Evolutionary conservation across 2,329 filamentous ascomycete genomes (phyloP), one percentile per base, ranked within the genome.

Genomic region (Botrytis medusae): DNA sequence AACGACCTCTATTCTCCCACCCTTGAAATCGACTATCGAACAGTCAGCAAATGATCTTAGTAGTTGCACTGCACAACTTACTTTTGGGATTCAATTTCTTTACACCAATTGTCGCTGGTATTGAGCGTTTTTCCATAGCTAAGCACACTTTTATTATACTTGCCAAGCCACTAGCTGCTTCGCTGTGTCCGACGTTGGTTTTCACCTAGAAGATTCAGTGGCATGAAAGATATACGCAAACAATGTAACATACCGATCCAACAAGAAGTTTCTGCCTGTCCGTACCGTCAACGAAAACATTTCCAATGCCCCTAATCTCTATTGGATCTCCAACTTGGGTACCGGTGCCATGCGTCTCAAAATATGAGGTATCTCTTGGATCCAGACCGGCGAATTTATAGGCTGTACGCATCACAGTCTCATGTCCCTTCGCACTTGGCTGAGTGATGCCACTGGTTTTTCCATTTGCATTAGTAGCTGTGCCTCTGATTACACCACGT

Each of bases 381-480:
- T 74, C 54, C 16, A 75, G 34, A 4, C 59, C 62, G 10, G 72
- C 74, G 9, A 46, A 34, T 22, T 62, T 37, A 61, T 76, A 75
- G 18, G 57, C 65, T 10, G n/a, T 29, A 12, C 74, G 71, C 32
- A 72, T 65, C 0, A 72, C 32, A 9, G 29, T 46, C 37, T 60
- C 63, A n/a, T 88, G 87, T 0, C 84, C 83, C 6, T 77, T 71
- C 0, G 81, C 78, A 69, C 82, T 88, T 0, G 88, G 88, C 46
- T 74, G 59, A 1, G 72, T 71, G 16, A 74, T 71, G 4, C 74
- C 72, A 12, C 20, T 57, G 2, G 59, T 65, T 7, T 69, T 69
- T 34, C 70, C 70, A 44, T 72, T 67, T 85, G 84, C 81, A 73
- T 85, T 86, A 8, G 81, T 77, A 18, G 81, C 84, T 20, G 81